Evolutionary conservation across 2,329 filamentous ascomycete genomes (phyloP), one percentile per base, ranked within the genome.

Genomic region (Diplodia sapinea): DNA sequence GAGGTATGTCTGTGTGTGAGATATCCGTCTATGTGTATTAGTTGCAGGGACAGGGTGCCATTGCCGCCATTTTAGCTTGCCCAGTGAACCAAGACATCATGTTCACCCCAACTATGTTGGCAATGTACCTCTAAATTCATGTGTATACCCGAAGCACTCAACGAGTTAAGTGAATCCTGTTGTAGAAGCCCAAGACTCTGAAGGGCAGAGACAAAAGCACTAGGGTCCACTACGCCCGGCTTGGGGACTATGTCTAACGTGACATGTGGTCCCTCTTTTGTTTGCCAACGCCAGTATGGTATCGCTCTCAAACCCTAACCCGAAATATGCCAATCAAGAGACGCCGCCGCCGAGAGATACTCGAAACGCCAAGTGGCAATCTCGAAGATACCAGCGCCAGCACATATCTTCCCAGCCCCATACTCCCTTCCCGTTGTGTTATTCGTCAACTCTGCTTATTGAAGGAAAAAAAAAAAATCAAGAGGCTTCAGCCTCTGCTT

Each of bases 231-330:
- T 63, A 63, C 59, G 59, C 59, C 59, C 47, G 59, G 47, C 47
- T 26, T 11, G n/a, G 50, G 59, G 31, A 51, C 26, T 26, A 51
- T 49, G 26, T 38, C 23, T 13, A 38, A 38, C 3, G n/a, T 13
- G 29, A 31, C 29, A 17, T 17, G 20, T 51, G n/a, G 4, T 12
- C 23, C 20, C 31, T 31, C 13, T 61, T 49, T 61, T 49, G 20
- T 15, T 26, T 51, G 47, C 47, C 59, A 65, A 65, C 62, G 62
- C 62, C 62, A 31, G 23, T 38, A 47, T 65, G 62, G 62, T 65
- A 65, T 65, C 62, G 62, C 23, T 38, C 43, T 51, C 17, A 63
- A 38, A 51, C n/a, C 59, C 40, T 51, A 55, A 54, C 36, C 51
- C 26, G 29, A 55, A 65, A 50, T 36, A 38, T 38, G 31, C 29